Percentiles rank a stretch among this genome's conserved stretches.
Evolutionary conservation across 495 filamentous ascomycete species (phyloP).

Genomic region (Trichoderma virens): DNA sequence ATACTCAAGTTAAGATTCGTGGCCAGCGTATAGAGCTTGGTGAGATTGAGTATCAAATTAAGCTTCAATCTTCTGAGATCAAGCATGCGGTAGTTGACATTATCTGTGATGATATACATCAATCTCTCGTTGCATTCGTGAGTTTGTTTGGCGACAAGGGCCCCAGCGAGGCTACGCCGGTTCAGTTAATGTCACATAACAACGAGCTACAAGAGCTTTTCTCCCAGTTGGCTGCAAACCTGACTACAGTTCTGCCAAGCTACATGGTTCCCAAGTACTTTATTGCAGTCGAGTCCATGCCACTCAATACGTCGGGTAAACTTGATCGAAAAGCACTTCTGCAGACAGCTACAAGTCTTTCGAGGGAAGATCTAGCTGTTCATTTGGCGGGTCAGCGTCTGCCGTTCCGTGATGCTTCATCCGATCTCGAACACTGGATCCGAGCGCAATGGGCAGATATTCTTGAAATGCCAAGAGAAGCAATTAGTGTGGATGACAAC

Average conservation of each 20-base stretch:
- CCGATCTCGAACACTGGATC: background rate
- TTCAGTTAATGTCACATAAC: slow-evolving; percentile 16
- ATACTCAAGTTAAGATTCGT: slow-evolving; percentile 59
- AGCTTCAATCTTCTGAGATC: slow-evolving; percentile 24
- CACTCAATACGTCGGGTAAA: slow-evolving; percentile 1
- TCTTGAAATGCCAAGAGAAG: background rate
- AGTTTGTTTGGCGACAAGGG: slow-evolving; percentile 14
- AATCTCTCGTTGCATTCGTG: slow-evolving; percentile 32
- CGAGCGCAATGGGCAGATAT: background rate
- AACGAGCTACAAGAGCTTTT: slow-evolving; percentile 20
- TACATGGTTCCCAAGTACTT: slow-evolving; percentile 1
- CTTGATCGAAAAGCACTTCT: background rate
- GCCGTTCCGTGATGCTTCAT: background rate
- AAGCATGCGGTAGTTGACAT: slow-evolving; percentile 35
- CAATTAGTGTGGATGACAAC: background rate
- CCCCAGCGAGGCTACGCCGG: background rate
- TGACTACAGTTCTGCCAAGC: background rate
- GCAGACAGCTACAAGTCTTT: background rate
- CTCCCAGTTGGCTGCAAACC: slow-evolving; percentile 28
- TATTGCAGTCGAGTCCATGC: background rate
- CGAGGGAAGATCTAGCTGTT: background rate
- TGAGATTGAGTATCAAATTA: slow-evolving; percentile 55
- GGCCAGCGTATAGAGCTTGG: slow-evolving; percentile 59
- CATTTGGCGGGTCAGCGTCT: background rate
- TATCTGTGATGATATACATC: slow-evolving; percentile 27